Base-by-base conservation (phyloP, 2,329 filamentous ascomycete species). In the Venturia asperata region DNA sequence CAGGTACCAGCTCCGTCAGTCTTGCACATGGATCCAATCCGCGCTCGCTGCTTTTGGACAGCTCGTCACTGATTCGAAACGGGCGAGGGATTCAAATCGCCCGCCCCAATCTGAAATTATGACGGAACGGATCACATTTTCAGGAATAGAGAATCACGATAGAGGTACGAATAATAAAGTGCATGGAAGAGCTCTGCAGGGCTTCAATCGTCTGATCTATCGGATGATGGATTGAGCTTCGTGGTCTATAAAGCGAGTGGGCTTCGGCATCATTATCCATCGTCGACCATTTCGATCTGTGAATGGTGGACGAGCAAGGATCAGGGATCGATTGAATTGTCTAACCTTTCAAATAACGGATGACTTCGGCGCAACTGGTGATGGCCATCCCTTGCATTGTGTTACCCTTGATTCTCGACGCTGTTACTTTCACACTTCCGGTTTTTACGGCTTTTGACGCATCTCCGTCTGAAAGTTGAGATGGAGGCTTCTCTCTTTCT, bases 41-140 rank as follows among this genome's bases (percentile, higher is more conserved):
- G 21, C 52, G 19, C 37, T 58, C 52, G 37, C 52, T 58, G 27
- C 52, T 58, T 58, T 58, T n/a, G 52, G 52, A 37, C 27, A 37
- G 19, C 19, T 37, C 15, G 15, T 58, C 52, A n/a, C 30, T 39
- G 27, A 34, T 39, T 37, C 17, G 27, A 58, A 27, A 37, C 7
- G 52, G n/a, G n/a, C 7, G 52, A 37, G n/a, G 19, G 21, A 58
- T 10, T 58, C 52, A 58, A 58, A 34, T 58, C 15, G 6, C 10
- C 30, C 15, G 6, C 10, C 30, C 37, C 52, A 4, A 58, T 39
- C 37, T 37, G 52, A 58, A n/a, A 27, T 34, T 15, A 3, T 34
- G 30, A 58, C 27, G 52, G 30, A 13, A 27, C 47, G 21, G 27
- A 27, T 27, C 24, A 21, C 24, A 27, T 21, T 37, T 37, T 27